phyloP scores from a whole-genome alignment of 768 basidiomycete genomes.

The Favolaschia claudopus region DNA sequence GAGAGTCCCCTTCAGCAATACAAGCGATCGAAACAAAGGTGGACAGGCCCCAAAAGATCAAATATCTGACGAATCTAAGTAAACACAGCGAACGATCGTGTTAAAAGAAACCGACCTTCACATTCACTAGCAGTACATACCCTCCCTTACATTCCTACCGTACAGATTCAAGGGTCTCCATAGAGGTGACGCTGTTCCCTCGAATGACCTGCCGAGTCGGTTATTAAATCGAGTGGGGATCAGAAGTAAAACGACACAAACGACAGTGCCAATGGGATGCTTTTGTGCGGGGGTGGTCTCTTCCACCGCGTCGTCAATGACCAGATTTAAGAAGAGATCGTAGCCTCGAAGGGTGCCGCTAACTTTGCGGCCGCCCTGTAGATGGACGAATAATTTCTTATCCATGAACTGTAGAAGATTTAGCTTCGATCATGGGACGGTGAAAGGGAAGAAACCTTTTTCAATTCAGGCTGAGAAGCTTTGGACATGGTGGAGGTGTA shows the following conservation, averaged over 20 bases:
- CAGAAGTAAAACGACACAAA: conserved; percentile 49
- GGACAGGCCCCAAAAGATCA: conserved; percentile 1
- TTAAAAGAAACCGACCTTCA: conserved; percentile 22
- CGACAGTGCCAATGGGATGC: conserved; percentile 90
- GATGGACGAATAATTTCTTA: conserved; percentile 92
- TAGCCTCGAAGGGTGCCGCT: conserved; percentile 95
- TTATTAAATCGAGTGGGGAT: not conserved
- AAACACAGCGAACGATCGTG: not conserved
- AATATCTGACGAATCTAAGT: conserved; percentile 14
- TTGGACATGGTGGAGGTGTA: conserved; percentile 72
- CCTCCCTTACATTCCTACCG: conserved; percentile 20
- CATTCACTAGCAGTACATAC: not conserved
- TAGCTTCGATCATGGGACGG: conserved; percentile 1
- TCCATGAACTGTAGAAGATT: conserved; percentile 86
- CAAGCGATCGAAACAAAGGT: not conserved
- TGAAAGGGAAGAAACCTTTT: conserved; percentile 73
- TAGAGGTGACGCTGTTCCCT: conserved; percentile 29
- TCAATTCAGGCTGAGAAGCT: conserved; percentile 96
- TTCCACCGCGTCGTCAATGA: conserved; percentile 94
- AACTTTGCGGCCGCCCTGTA: conserved; percentile 95
- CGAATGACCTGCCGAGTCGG: conserved; percentile 18
- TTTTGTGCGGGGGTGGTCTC: conserved; percentile 91
- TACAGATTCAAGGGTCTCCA: conserved; percentile 28
- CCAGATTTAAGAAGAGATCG: conserved; percentile 98
- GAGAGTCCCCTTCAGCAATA: not conserved